Base-by-base conservation (phyloP, 345 rosid genomes). In the Camelina laxa region DNA sequence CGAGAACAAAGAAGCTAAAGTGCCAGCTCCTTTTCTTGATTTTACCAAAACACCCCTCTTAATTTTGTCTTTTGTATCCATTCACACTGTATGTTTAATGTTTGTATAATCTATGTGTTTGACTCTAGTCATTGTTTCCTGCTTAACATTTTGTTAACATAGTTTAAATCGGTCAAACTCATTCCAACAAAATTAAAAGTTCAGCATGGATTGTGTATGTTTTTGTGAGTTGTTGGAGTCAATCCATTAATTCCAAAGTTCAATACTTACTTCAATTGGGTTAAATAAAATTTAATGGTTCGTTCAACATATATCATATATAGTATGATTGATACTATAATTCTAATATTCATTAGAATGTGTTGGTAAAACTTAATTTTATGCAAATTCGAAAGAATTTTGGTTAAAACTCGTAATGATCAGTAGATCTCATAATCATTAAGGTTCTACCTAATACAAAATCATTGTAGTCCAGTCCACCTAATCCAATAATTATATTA, bases 1-100 rank as follows among this genome's bases (percentile, higher is more conserved):
- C 74, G 65, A 65, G 68, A 60, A 56, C 39, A 45, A n/a, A 15
- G 75, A n/a, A n/a, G 75, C 70, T 14, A 10, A 10, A 22, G 30
- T 44, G 13, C 21, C 75, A 70, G 70, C 75, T 63, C 67, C 30
- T 3, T 39, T 15, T 0, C 3, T 8, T 0, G 1, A 8, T 0
- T 47, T 77, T 70, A 70, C 80, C 3, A 70, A 22, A 22, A 2
- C 12, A 63, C 71, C 80, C 80, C 71, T 63, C 7, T 13, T 0
- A 0, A 2, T 33, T 48, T 63, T 76, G 70, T 76, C 74, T 75
- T 19, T 45, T 49, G 54, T 67, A 39, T 35, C 2, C 11, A 41
- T 33, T 33, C 30, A 33, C 36, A 33, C 36, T 33, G 41, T 36
- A 12, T 54, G 13, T 16, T n/a, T n/a, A n/a, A n/a, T n/a, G n/a